phyloP scores from a whole-genome alignment of 306 rosid species.

The Cucumis hystrix region DNA sequence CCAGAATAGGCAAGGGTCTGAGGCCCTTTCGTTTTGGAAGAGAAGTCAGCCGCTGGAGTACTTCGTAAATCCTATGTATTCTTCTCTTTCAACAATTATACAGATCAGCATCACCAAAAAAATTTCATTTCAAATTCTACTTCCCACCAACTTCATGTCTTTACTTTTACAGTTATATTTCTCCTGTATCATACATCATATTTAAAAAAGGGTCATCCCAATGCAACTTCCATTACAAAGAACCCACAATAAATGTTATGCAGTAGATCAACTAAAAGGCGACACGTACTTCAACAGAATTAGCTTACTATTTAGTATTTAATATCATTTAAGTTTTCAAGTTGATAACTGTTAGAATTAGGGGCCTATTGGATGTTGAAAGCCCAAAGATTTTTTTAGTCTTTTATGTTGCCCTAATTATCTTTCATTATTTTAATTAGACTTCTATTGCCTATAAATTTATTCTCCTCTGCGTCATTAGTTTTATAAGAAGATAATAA shows the following conservation, averaged over 20 bases:
- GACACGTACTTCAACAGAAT: not conserved
- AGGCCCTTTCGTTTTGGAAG: not conserved
- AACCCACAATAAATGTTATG: not conserved
- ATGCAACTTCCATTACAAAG: not conserved
- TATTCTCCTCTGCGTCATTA: too few relatives aligned
- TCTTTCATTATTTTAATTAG: too few relatives aligned
- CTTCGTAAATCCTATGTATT: not conserved
- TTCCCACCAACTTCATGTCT: not conserved
- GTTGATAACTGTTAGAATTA: not conserved
- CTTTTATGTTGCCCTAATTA: too few relatives aligned
- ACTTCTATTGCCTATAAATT: too few relatives aligned
- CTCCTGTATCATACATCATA: not conserved
- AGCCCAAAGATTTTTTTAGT: too few relatives aligned
- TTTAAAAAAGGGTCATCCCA: not conserved
- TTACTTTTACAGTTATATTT: not conserved
- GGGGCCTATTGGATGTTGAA: too few relatives aligned
- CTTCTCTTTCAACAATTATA: not conserved
- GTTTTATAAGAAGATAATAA: too few relatives aligned
- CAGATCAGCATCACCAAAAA: not conserved
- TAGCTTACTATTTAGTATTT: not conserved
- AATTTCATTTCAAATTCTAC: not conserved
- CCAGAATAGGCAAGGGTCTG: not conserved
- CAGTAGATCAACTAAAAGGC: not conserved
- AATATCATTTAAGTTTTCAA: not conserved
- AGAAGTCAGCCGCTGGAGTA: not conserved